A percentile compares a stretch with the other conserved stretches of the same genome.
Conservation (phyloP, 2,329 filamentous ascomycete genomes). For the Microsporum ferrugineum region DNA sequence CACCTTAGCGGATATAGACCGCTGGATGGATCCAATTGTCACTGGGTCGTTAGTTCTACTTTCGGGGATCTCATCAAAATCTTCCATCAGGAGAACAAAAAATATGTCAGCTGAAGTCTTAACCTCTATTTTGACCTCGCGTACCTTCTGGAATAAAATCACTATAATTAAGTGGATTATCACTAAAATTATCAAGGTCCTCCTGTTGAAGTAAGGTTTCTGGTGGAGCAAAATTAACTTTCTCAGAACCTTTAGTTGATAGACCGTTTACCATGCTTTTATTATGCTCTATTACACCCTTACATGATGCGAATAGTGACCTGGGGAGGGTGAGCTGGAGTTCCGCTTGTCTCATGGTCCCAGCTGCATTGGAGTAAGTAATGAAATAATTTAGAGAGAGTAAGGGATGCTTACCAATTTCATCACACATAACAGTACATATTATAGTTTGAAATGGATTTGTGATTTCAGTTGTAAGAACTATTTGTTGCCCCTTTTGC, state of each 20-base stretch:
- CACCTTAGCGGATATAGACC: constrained; percentile 5
- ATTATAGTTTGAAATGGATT: constrained; percentile 47
- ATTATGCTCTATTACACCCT: background rate
- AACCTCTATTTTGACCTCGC: background rate
- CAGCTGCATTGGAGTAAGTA: constrained; percentile 33
- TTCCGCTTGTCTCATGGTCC: constrained; percentile 44
- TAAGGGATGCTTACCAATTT: constrained; percentile 49
- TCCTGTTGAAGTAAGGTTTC: background rate
- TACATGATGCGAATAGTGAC: constrained; percentile 32
- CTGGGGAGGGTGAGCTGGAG: constrained; percentile 40
- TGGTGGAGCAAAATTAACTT: too few relatives aligned
- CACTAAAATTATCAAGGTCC: background rate
- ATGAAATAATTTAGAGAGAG: constrained; percentile 7
- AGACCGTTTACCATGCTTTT: background rate
- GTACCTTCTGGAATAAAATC: constrained; percentile 4
- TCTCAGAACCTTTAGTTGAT: background rate
- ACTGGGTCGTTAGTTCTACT: constrained; percentile 15
- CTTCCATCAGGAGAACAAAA: constrained; percentile 12
- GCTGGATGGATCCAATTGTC: background rate
- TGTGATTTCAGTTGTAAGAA: constrained; percentile 47
- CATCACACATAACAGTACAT: constrained; percentile 70
- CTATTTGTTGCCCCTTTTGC: constrained; percentile 48
- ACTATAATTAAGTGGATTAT: constrained; percentile 1
- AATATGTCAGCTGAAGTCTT: constrained; percentile 12
- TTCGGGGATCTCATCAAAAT: constrained; percentile 9